Evolutionary conservation across 176 grass and related monocot species (phyloP).

Genomic region (Bolboschoenus planiculmis): DNA sequence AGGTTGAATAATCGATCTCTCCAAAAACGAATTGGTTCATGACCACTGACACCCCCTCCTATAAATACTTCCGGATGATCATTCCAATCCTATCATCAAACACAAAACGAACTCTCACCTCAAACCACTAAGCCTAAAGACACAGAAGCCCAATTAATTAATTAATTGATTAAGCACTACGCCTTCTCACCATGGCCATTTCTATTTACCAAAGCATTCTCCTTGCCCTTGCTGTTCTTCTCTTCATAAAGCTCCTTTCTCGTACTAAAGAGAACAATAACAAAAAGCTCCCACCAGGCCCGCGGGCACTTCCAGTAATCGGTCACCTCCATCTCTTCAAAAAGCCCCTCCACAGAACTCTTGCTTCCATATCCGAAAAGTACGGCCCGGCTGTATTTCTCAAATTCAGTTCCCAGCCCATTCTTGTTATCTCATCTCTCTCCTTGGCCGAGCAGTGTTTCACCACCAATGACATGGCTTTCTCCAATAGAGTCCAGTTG

Average conservation of each 20-base stretch:
- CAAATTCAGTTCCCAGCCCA: constrained; percentile 10
- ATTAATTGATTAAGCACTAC: too few species aligned
- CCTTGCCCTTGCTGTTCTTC: not conserved
- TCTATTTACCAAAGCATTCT: not conserved
- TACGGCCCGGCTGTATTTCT: constrained; percentile 10
- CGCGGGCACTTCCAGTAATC: constrained; percentile 11
- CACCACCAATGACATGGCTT: constrained; percentile 23
- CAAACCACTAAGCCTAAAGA: too few species aligned
- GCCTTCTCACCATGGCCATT: not conserved
- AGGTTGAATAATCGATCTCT: too few species aligned
- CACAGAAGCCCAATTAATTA: too few species aligned
- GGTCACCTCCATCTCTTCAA: constrained; percentile 34
- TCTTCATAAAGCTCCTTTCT: not conserved
- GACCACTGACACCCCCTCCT: too few species aligned
- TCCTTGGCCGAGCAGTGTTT: constrained; percentile 25
- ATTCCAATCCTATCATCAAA: too few species aligned
- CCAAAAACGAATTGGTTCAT: too few species aligned
- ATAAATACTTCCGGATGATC: too few species aligned
- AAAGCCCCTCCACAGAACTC: constrained; percentile 7
- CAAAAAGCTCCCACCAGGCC: constrained; percentile 13
- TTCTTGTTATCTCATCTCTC: constrained; percentile 15
- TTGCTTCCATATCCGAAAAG: not conserved
- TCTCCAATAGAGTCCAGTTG: constrained; percentile 22
- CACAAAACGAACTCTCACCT: too few species aligned
- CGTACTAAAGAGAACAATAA: too few species aligned